phyloP scores from a whole-genome alignment of 148 eudicot species.

The Selenicereus undatus region DNA sequence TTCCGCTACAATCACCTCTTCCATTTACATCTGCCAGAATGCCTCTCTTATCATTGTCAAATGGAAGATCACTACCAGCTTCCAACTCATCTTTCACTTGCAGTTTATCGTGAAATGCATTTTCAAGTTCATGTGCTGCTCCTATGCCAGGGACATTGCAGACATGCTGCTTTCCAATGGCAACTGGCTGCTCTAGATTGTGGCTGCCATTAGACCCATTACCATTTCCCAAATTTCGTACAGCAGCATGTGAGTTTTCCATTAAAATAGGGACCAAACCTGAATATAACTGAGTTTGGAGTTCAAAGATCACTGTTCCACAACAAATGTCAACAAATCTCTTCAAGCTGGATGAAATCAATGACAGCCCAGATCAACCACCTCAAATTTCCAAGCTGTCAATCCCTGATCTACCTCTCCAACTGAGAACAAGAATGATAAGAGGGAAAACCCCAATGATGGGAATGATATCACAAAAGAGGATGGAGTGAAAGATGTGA shows the following conservation, averaged over 20 bases:
- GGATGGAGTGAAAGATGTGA: conserved; percentile 3
- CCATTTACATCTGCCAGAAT: conserved; percentile 28
- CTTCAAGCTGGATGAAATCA: conserved; percentile 7
- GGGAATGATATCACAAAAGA: conserved; percentile 4
- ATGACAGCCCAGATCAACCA: conserved; percentile 9
- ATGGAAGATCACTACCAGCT: conserved; percentile 18
- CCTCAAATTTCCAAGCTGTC: conserved; percentile 13
- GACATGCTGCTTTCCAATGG: conserved; percentile 19
- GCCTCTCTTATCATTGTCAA: conserved; percentile 22
- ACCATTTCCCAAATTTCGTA: conserved; percentile 25
- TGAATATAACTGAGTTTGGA: conserved; percentile 10
- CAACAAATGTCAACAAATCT: background rate
- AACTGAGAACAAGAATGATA: conserved; percentile 9
- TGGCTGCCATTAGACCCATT: conserved; percentile 9
- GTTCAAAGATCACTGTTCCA: conserved; percentile 7
- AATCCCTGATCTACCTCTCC: conserved; percentile 6
- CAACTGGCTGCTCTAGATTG: conserved; percentile 25
- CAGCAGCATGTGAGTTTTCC: conserved; percentile 34
- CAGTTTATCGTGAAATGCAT: conserved; percentile 34
- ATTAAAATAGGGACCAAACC: conserved; percentile 29
- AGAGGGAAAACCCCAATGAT: background rate
- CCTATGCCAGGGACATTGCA: conserved; percentile 21
- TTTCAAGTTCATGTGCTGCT: conserved; percentile 39
- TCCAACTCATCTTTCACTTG: conserved; percentile 32
- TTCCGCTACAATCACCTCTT: background rate